Evolutionary conservation across 768 basidiomycete genomes (phyloP), one percentile per base, ranked within the genome.

Genomic region (Ramaria rubella): DNA sequence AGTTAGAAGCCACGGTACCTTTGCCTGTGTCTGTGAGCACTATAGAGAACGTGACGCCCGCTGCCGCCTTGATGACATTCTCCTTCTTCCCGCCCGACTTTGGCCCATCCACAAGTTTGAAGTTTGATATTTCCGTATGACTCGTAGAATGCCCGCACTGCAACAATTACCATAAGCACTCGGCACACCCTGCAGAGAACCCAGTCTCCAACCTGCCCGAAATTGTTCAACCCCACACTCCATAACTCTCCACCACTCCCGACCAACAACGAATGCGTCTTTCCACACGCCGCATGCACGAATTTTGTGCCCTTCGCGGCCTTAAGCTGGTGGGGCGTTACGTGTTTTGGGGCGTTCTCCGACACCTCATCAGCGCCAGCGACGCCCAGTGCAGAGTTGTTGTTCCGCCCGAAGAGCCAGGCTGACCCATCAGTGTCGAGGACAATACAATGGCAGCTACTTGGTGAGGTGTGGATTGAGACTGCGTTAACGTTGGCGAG

Each of bases 371-470:
- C 80, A 58, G 75, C 73, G 26, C 72, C 75, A 14, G 79, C 63
- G 8, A 82, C 71, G n/a, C 89, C 87, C 3, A 93, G 77, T 42
- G 80, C 79, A 56, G 79, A 74, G 57, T 76, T 83, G 38, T 81
- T 82, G 69, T 91, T 92, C 52, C 92, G 83, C 6, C 95, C 95
- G 66, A 94, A 90, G 63, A 97, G 70, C 85, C 91, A 94, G 8
- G 93, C 95, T 36, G 80, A 77, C 6, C 92, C 93, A 52, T 85
- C 78, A 23, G 78, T 62, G 72, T 90, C 88, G 60, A 94, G 68
- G 14, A 76, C 82, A 40, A 93, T 81, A 62, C 81, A 85, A 66
- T 93, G 89, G 65, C 87, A 91, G 6, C 81, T 81, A 9, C 74
- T 78, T 62, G 87, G 89, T 1, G 87, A 86, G 9, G 88, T 78